These are phyloP conservation scores for Cladosporium austrohemisphaericum DNA, from an alignment of 2,329 filamentous ascomycete species.

Conservation along the genomic window DNA sequence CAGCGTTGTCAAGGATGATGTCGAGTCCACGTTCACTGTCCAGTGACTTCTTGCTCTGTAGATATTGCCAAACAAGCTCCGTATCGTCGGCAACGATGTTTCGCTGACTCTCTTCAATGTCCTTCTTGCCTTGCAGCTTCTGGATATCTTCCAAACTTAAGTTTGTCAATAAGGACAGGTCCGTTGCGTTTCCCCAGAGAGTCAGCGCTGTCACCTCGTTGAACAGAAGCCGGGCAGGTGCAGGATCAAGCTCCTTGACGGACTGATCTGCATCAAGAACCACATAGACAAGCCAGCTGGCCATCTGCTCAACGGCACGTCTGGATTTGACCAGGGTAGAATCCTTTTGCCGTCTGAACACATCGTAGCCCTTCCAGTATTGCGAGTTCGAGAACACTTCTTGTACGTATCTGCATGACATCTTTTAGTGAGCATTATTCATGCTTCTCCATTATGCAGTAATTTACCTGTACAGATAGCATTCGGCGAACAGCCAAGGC, in stretches of 20 bases:
- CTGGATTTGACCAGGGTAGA: slow-evolving; percentile 88
- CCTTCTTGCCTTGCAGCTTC: slow-evolving; percentile 87
- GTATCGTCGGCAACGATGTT: slow-evolving; percentile 92
- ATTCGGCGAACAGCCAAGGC: slow-evolving; percentile 88
- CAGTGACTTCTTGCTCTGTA: slow-evolving; percentile 58
- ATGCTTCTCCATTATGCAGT: background rate
- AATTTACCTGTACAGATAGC: slow-evolving; percentile 77
- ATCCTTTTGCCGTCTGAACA: slow-evolving; percentile 86
- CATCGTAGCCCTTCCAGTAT: slow-evolving; percentile 86
- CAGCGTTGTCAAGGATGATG: slow-evolving; percentile 93
- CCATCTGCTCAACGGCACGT: slow-evolving; percentile 77
- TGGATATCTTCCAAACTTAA: slow-evolving; percentile 95
- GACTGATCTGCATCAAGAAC: slow-evolving; percentile 57
- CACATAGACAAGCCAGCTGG: slow-evolving; percentile 61
- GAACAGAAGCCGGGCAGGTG: slow-evolving; percentile 75
- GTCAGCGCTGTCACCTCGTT: slow-evolving; percentile 94
- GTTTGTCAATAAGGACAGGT: slow-evolving; percentile 84
- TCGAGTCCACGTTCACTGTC: slow-evolving; percentile 75
- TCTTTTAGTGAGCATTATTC: slow-evolving; percentile 7
- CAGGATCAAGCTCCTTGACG: slow-evolving; percentile 48
- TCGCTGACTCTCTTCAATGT: slow-evolving; percentile 79
- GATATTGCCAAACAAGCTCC: slow-evolving; percentile 65
- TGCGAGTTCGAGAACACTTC: slow-evolving; percentile 71
- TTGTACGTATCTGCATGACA: slow-evolving; percentile 64
- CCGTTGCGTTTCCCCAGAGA: slow-evolving; percentile 94